A percentile compares a stretch with the other conserved stretches of the same genome.
These are phyloP conservation scores for Apiospora kogelbergensis DNA, from an alignment of 2,329 filamentous ascomycete species.

Conservation along the genomic window DNA sequence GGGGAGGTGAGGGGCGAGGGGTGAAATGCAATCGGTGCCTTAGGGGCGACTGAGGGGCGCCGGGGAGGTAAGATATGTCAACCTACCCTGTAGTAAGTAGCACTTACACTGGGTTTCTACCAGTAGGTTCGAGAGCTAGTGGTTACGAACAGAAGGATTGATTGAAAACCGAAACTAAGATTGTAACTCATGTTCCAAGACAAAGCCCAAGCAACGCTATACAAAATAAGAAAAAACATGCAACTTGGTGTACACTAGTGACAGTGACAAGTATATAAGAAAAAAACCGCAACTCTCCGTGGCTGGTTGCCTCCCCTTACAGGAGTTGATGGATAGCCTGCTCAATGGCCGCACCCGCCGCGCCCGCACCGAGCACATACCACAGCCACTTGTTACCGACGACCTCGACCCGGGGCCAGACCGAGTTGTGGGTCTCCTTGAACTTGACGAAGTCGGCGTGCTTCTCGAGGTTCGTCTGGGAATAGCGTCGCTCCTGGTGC, in stretches of 20 bases:
- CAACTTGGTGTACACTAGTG: not conserved
- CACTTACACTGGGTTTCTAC: not conserved
- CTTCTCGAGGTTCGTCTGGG: conserved; percentile 48
- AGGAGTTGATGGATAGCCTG: conserved; percentile 20
- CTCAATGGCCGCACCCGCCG: conserved; percentile 48
- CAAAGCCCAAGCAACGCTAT: not conserved
- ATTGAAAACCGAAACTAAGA: not conserved
- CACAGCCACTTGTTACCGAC: conserved; percentile 56
- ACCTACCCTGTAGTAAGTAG: no score
- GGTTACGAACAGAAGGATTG: not conserved
- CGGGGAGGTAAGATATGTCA: not conserved
- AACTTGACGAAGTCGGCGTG: conserved; percentile 52
- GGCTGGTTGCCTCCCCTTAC: not conserved
- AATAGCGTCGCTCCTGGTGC: conserved; percentile 52
- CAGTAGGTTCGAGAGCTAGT: no score
- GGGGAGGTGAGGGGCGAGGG: no score
- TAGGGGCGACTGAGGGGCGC: not conserved
- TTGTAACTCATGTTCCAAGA: not conserved
- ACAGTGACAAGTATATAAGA: no score
- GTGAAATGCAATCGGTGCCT: not conserved
- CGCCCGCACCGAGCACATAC: conserved; percentile 50
- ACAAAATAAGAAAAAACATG: not conserved
- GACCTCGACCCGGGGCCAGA: conserved; percentile 55
- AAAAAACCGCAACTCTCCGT: no score
- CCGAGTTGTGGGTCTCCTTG: conserved; percentile 55